Base-by-base conservation (phyloP, 495 filamentous ascomycete species). In the Penicilliopsis zonata region DNA sequence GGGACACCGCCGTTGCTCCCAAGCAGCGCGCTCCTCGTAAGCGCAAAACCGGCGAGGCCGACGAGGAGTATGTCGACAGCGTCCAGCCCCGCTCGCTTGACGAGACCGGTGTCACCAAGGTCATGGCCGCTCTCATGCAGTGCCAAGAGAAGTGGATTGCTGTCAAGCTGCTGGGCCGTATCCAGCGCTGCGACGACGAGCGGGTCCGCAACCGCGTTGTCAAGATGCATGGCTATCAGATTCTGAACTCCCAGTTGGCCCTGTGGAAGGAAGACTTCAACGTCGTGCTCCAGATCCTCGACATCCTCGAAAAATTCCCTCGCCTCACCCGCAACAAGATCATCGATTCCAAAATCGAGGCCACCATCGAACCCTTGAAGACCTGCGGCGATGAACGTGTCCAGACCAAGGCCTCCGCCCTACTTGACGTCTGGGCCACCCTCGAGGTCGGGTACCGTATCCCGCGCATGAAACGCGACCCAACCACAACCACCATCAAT, bases 131-230 rank as follows among this genome's bases (percentile, higher is more conserved):
- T n/a, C 78, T 99, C 37, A 83, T 94, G 74, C 88, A 95, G 55
- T 95, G 86, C 66, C 88, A 90, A 57, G 90, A 99, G 69, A 95
- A 95, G 46, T 99, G 92, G 92, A 95, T 99, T 52, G 82, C 83
- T 8, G 86, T 94, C 61, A 96, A 95, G 61, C 64, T 99, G 33
- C 76, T 99, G 10, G 69, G 73, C 22, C 86, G 90, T 25, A 82
- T 99, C 34, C 85, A 94, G 52, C 74, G 70, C n/a, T 82, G 80
- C 53, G 77, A 90, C 30, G 86, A 94, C 38, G 87, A 95, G 45
- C 72, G 76, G 33, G 84, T 94, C 24, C 74, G 78, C 30, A 84
- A 92, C 56, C 77, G 82, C 10, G 85, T 96, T 19, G 78, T 95
- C 35, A 80, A 84, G 49, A 88, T 96, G 81, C 90, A 95, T 62